phyloP scores from a whole-genome alignment of 140 eudicot species.

The Senecio squalidus region DNA sequence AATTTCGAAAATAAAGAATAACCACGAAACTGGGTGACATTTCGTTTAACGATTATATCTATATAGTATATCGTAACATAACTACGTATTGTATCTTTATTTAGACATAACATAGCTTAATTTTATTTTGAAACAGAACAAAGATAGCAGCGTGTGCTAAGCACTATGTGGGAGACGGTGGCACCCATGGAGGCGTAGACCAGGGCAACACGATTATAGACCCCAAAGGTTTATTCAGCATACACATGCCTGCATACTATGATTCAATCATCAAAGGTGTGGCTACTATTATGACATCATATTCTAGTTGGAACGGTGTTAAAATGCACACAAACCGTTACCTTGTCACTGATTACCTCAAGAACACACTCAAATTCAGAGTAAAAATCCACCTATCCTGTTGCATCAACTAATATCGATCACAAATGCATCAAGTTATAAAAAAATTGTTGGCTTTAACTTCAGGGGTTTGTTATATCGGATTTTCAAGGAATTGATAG shows the following conservation, averaged over 20 bases:
- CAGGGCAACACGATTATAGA: conserved; percentile 31
- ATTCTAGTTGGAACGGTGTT: conserved; percentile 54
- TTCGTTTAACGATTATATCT: too few species aligned
- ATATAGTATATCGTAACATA: too few species aligned
- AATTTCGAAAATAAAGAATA: too few species aligned
- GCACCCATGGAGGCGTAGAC: conserved; percentile 35
- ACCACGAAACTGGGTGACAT: too few species aligned
- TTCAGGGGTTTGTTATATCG: conserved; percentile 45
- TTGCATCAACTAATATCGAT: neutral
- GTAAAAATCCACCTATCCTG: too few species aligned
- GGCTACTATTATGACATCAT: conserved; percentile 47
- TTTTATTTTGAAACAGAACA: conserved; percentile 13
- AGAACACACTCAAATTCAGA: conserved; percentile 38
- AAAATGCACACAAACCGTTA: conserved; percentile 45
- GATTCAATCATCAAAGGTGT: conserved; percentile 44
- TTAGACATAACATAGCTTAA: too few species aligned
- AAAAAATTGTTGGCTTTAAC: neutral
- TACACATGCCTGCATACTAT: conserved; percentile 48
- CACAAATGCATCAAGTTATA: conserved; percentile 4
- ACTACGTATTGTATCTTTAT: too few species aligned
- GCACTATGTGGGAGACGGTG: conserved; percentile 60
- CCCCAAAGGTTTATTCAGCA: conserved; percentile 27
- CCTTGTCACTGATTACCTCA: conserved; percentile 45
- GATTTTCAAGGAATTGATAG: conserved; percentile 41
- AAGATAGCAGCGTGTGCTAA: conserved; percentile 53